Evolutionary conservation across 108 stramenopile species (phyloP).

Genomic region (Cyclotella baltica): DNA sequence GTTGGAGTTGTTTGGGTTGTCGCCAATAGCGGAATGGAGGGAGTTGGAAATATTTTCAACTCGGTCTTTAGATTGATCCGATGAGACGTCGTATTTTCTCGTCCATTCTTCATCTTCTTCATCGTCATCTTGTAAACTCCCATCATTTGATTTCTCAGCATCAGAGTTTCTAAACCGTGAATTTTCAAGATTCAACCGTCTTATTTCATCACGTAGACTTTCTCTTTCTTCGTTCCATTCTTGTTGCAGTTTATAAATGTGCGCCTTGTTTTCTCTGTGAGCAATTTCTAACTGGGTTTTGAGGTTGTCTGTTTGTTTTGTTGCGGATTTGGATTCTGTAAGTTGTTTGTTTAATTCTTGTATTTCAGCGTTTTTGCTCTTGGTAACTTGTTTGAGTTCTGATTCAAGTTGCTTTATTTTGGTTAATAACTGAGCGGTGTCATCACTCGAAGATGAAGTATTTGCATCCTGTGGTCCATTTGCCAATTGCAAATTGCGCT

Average conservation of each 20-base stretch:
- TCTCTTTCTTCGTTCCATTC: constrained; percentile 17
- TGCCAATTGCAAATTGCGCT: neutral
- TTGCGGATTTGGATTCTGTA: neutral
- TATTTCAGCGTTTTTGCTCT: neutral
- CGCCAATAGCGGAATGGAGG: neutral
- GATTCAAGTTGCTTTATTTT: constrained; percentile 7
- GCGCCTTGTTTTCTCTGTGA: neutral
- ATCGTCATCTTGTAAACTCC: neutral
- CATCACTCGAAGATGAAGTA: neutral
- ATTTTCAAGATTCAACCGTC: constrained; percentile 26
- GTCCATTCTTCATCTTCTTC: constrained; percentile 12
- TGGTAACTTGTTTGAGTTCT: neutral
- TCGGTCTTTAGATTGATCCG: neutral
- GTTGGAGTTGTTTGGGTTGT: neutral
- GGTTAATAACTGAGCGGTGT: neutral
- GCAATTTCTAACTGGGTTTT: neutral
- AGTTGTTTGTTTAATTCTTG: neutral
- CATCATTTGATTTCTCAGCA: neutral
- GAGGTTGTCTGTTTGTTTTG: neutral
- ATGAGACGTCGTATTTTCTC: neutral
- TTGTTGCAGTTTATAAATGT: neutral
- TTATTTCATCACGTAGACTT: constrained; percentile 35
- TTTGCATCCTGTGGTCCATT: neutral
- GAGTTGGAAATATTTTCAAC: too few species aligned
- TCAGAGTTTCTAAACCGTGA: constrained; percentile 8